Evolutionary conservation across 2,329 filamentous ascomycete genomes (phyloP), one percentile per base, ranked within the genome.

Genomic region (Diaporthe eres): DNA sequence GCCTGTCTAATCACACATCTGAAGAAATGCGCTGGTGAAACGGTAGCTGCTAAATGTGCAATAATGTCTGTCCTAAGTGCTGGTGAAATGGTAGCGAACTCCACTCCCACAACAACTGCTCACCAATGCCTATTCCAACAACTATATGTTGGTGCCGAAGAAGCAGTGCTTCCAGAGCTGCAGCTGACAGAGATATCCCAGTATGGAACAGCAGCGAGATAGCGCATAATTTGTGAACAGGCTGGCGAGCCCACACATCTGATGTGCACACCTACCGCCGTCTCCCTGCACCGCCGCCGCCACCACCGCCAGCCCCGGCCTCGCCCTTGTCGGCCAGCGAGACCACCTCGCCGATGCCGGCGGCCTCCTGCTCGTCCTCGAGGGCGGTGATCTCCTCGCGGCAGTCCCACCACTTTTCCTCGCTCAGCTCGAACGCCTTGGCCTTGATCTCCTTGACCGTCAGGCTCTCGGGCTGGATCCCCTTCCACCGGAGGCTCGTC

Each of bases 341-440:
- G 73, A 98, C 94, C 58, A 98, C 95, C 86, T 98, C 97, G 22
- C 95, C 94, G 83, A 98, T 98, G 13, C 97, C 96, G 47, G 95
- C 95, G 67, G 94, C 96, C 85, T 98, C 96, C 86, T 98, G 95
- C 86, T 98, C 96, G 85, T 98, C 96, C 85, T 99, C 97, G 81
- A 98, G 85, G 9, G 92, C 94, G 72, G 93, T 94, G 79, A 99
- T 94, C 86, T 98, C 96, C 86, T 99, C 97, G 80, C 97, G 91
- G 82, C 94, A 95, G 87, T 98, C 97, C 97, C 97, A 99, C 97
- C 97, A 99, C 84, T 98, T 98, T 86, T 96, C 94, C 85, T 99
- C 97, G 55, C 96, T 96, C 78, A 95, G 89, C 82, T 95, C 93
- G 83, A 98, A 99, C 1, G 95, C 97, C 82, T 92, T 92, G 81